A percentile compares a stretch with the other conserved stretches of the same genome.
Conservation (phyloP, 345 rosid species). For the Eucalyptus cloeziana region DNA sequence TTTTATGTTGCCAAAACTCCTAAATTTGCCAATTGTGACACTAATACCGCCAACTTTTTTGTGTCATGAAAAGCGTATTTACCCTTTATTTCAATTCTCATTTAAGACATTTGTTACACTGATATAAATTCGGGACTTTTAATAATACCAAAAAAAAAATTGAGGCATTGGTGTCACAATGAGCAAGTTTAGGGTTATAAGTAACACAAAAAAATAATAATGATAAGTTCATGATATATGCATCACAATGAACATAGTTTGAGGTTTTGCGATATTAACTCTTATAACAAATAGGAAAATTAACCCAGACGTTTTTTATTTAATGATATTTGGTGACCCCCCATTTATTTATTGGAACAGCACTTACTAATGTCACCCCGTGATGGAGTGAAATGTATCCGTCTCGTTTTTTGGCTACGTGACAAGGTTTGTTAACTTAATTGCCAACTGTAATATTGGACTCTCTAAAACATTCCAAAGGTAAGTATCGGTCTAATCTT, state of each 20-base stretch:
- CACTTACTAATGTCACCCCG: neutral
- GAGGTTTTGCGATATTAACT: no score
- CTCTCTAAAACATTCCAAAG: neutral
- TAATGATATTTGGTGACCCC: neutral
- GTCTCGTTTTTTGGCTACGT: neutral
- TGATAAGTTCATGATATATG: neutral
- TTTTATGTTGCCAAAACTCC: no score
- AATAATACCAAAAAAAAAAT: no score
- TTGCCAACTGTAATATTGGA: neutral
- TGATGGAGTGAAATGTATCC: neutral
- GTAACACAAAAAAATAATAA: neutral
- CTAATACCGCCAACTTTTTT: neutral
- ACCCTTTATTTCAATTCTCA: neutral
- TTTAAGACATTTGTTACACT: neutral
- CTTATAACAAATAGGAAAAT: neutral
- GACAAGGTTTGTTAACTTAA: neutral
- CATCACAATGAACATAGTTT: neutral
- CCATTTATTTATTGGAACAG: neutral
- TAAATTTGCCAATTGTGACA: no score
- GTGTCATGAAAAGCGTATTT: no score
- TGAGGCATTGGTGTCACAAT: neutral
- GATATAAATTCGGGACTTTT: neutral
- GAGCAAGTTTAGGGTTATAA: neutral
- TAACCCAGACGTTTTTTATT: neutral
- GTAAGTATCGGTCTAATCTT: neutral